Evolutionary conservation across 2,329 filamentous ascomycete genomes (phyloP).

Genomic region (Aspergillus chevalieri): DNA sequence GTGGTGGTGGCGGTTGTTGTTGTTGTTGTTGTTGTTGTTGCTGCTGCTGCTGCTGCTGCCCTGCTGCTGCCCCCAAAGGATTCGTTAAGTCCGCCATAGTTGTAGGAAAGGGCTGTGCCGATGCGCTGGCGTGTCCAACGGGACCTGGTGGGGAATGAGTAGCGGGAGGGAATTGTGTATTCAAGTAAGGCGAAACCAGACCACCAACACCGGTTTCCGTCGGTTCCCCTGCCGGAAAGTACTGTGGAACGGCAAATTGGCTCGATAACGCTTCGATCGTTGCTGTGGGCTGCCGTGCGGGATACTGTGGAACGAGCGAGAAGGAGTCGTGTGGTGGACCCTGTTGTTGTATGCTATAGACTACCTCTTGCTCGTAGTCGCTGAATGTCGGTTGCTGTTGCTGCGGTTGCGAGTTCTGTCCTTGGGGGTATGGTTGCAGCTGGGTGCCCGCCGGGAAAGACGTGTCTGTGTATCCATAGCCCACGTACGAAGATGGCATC

Average conservation of each 20-base stretch:
- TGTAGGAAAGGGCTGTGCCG: conserved; percentile 45
- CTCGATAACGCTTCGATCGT: conserved; percentile 69
- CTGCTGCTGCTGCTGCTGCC: conserved; percentile 25
- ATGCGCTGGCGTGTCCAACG: conserved; percentile 44
- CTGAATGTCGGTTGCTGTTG: conserved; percentile 44
- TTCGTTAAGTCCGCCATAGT: conserved; percentile 46
- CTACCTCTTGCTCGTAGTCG: conserved; percentile 59
- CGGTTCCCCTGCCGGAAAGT: conserved; percentile 63
- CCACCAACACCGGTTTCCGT: conserved; percentile 55
- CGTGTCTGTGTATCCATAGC: conserved; percentile 53
- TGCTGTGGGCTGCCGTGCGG: conserved; percentile 68
- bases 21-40: conserved; percentile 28
- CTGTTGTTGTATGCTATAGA: conserved; percentile 71
- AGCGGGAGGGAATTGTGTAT: conserved; percentile 55
- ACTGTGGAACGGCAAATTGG: conserved; percentile 65
- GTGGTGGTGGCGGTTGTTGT: conserved; percentile 22
- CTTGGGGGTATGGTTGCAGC: conserved; percentile 54
- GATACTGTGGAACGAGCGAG: conserved; percentile 69
- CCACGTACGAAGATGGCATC: conserved; percentile 35
- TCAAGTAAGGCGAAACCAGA: conserved; percentile 57
- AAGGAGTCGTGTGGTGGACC: conserved; percentile 59
- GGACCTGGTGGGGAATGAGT: conserved; percentile 58
- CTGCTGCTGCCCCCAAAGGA: conserved; percentile 30
- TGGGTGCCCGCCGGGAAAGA: conserved; percentile 37
- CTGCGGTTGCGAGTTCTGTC: conserved; percentile 46